Percentiles rank a stretch among this genome's conserved stretches.
phyloP scores from a whole-genome alignment of 495 filamentous ascomycete genomes.

The Daldinia childiae region DNA sequence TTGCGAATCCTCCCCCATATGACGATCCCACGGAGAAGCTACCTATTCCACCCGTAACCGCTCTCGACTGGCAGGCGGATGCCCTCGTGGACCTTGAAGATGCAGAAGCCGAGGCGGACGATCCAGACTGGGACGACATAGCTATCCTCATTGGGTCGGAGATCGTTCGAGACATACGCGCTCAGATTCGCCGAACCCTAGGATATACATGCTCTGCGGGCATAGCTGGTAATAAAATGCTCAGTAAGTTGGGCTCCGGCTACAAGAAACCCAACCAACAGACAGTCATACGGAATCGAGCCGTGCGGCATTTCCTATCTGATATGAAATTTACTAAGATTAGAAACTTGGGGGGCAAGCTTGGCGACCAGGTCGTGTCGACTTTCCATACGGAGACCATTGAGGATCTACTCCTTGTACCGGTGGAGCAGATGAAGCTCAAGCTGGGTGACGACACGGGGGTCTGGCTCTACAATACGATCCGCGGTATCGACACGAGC shows the following conservation, averaged over 20 bases:
- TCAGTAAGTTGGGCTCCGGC: conserved; percentile 90
- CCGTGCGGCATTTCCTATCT: conserved; percentile 79
- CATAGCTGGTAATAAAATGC: conserved; percentile 90
- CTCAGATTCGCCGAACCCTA: conserved; percentile 69
- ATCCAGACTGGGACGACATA: conserved; percentile 97
- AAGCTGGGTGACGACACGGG: conserved; percentile 88
- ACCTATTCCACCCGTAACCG: conserved; percentile 77
- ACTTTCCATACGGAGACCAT: conserved; percentile 83
- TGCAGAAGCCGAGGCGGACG: conserved; percentile 76
- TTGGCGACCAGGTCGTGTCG: conserved; percentile 83
- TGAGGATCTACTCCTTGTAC: conserved; percentile 74
- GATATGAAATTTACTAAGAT: conserved; percentile 97
- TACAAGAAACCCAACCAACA: conserved; percentile 94
- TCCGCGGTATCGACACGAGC: conserved; percentile 85
- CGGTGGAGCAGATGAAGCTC: conserved; percentile 80
- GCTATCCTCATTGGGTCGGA: conserved; percentile 85
- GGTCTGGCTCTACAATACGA: conserved; percentile 84
- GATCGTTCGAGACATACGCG: conserved; percentile 81
- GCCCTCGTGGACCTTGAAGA: conserved; percentile 78
- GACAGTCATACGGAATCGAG: conserved; percentile 86
- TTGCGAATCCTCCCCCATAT: conserved; percentile 68
- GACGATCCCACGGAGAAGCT: conserved; percentile 77
- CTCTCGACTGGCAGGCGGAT: conserved; percentile 83
- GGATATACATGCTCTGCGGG: conserved; percentile 93
- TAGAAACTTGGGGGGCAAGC: conserved; percentile 93